Percentiles rank a stretch among this genome's conserved stretches.
Evolutionary conservation across 179 eudicot genomes (phyloP).

Genomic region (Pouteria campechiana): DNA sequence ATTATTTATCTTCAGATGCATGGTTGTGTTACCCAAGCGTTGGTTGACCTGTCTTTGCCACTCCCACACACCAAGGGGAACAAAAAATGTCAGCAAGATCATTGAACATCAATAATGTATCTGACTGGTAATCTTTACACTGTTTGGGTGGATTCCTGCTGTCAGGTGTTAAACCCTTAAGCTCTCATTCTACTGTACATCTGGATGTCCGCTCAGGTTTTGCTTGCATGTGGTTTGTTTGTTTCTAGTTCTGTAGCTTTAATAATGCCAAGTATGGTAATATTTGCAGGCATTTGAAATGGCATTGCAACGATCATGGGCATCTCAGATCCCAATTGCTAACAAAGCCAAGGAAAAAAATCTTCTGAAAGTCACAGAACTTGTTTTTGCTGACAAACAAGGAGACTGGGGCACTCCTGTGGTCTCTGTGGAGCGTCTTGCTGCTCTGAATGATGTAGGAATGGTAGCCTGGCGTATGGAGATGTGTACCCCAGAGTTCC

Average conservation of each 20-base stretch:
- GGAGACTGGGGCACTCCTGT: slow-evolving; percentile 83
- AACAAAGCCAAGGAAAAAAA: slow-evolving; percentile 35
- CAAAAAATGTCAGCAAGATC: too few relatives aligned
- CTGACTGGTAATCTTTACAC: too few relatives aligned
- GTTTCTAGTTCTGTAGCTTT: neutral
- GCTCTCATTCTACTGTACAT: too few relatives aligned
- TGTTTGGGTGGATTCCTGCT: too few relatives aligned
- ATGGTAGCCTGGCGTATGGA: slow-evolving; percentile 97
- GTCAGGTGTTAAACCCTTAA: too few relatives aligned
- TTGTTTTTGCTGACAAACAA: slow-evolving; percentile 58
- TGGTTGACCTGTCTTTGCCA: too few relatives aligned
- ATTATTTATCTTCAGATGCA: too few relatives aligned
- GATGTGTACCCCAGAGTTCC: slow-evolving; percentile 94
- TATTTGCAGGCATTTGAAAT: slow-evolving; percentile 70
- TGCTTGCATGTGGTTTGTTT: neutral
- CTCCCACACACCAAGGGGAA: too few relatives aligned
- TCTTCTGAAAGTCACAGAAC: slow-evolving; percentile 55
- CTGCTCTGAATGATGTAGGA: slow-evolving; percentile 74
- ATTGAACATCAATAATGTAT: too few relatives aligned
- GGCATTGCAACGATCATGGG: slow-evolving; percentile 74
- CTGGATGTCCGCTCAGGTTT: too few relatives aligned
- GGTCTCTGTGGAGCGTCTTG: slow-evolving; percentile 43
- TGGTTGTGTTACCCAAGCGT: too few relatives aligned
- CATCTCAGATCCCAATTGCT: slow-evolving; percentile 23
- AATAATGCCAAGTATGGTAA: slow-evolving; percentile 5